Conservation (phyloP, 1,284 basidiomycete species). For the Sanghuangporus baumii region DNA sequence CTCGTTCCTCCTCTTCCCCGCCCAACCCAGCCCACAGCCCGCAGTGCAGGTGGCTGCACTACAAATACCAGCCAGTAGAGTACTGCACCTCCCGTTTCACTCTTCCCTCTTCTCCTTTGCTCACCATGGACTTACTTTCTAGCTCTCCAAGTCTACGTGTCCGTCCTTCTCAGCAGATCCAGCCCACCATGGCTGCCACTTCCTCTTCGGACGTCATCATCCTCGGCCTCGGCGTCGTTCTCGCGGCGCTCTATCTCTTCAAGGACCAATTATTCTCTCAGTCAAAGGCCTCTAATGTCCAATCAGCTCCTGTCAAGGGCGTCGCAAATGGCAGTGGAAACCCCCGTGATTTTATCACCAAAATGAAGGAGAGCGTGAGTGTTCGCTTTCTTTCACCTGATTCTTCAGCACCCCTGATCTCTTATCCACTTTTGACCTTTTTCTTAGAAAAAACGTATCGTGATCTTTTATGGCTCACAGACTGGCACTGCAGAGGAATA, state of each 20-base stretch:
- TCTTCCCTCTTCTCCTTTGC: not conserved
- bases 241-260: constrained; percentile 75
- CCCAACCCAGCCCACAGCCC: not conserved
- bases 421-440: not conserved
- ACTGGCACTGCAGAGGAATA: constrained; percentile 97
- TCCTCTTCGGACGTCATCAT: constrained; percentile 62
- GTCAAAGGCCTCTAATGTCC: constrained; percentile 51
- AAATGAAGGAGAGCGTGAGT: constrained; percentile 85
- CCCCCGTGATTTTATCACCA: constrained; percentile 83
- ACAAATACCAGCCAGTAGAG: constrained; percentile 3
- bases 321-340: constrained; percentile 63
- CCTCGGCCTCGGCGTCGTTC: constrained; percentile 61
- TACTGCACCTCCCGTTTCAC: constrained; percentile 21
- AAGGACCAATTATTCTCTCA: constrained; percentile 66
- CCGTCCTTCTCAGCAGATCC: constrained; percentile 2
- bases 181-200: constrained; percentile 28
- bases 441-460: constrained; percentile 84
- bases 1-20: not conserved
- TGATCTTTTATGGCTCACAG: constrained; percentile 95
- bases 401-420: not conserved
- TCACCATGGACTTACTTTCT: constrained; percentile 35
- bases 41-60: not conserved
- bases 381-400: not conserved
- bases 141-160: constrained; percentile 15
- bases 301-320: constrained; percentile 39